These are phyloP conservation scores for Blepharisma japonicum DNA, from an alignment of 73 alveolate species.

Conservation along the genomic window DNA sequence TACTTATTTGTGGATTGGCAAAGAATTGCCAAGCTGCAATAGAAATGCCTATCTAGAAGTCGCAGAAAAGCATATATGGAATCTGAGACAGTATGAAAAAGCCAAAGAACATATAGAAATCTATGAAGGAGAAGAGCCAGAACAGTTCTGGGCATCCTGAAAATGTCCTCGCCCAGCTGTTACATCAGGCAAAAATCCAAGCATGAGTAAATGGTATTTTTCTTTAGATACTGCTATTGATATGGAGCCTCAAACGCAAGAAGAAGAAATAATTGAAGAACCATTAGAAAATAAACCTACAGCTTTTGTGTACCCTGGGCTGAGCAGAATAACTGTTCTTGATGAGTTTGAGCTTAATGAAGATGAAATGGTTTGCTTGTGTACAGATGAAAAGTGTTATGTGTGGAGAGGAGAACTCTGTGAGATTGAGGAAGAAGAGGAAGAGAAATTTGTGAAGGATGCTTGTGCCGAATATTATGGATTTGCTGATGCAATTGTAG, in stretches of 20 bases:
- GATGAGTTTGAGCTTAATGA: constrained; percentile 62
- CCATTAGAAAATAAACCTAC: constrained; percentile 39
- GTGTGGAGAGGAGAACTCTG: constrained; percentile 52
- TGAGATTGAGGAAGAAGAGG: constrained; percentile 32
- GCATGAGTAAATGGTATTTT: constrained; percentile 62
- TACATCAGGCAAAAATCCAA: constrained; percentile 31
- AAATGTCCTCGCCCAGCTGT: constrained; percentile 19
- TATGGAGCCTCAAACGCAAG: constrained; percentile 36
- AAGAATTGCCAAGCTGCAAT: constrained; percentile 42
- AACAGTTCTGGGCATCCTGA: constrained; percentile 50
- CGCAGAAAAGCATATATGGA: constrained; percentile 42
- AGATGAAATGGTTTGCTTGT: constrained; percentile 43
- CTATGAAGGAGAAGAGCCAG: constrained; percentile 50
- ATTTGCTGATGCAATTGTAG: no score
- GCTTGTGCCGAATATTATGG: constrained; percentile 41
- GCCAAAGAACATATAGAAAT: constrained; percentile 43
- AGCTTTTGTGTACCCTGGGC: constrained; percentile 45
- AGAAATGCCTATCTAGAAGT: constrained; percentile 36
- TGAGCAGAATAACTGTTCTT: constrained; percentile 37
- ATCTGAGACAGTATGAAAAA: constrained; percentile 45
- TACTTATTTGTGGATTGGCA: constrained; percentile 58
- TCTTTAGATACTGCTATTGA: constrained; percentile 47
- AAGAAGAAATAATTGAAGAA: constrained; percentile 40
- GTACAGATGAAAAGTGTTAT: constrained; percentile 45
- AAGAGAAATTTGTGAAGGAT: constrained; percentile 27